A percentile compares a stretch with the other conserved stretches of the same genome.
phyloP scores from a whole-genome alignment of 1,284 basidiomycete genomes.

The Volvariella surrecta region DNA sequence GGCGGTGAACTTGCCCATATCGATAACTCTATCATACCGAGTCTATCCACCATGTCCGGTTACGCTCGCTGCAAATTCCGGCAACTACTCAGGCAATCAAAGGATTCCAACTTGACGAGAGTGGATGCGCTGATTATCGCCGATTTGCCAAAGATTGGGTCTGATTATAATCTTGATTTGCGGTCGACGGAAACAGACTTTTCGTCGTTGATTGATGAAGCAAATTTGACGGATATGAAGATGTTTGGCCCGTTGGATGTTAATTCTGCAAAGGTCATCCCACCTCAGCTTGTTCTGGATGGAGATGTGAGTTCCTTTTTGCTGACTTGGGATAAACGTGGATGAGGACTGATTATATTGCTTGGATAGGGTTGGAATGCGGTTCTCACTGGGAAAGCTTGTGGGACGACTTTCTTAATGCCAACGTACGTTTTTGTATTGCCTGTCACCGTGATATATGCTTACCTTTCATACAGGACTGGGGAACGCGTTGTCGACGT shows the following conservation, averaged over 20 bases:
- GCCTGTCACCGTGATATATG: background rate
- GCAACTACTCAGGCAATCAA: conserved; percentile 7
- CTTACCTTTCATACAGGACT: background rate
- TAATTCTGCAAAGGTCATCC: conserved; percentile 15
- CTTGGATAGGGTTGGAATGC: conserved; percentile 15
- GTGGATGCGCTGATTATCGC: conserved; percentile 4
- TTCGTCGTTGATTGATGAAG: conserved; percentile 10
- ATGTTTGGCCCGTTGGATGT: conserved; percentile 17
- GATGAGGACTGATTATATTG: background rate
- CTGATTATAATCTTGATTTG: conserved; percentile 2
- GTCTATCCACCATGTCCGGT: too few species aligned
- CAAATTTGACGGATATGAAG: conserved; percentile 16
- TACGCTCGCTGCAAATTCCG: conserved; percentile 1
- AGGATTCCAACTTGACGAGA: background rate
- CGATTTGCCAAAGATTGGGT: background rate
- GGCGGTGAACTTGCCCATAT: too few species aligned
- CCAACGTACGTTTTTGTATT: conserved; percentile 13
- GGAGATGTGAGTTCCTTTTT: conserved; percentile 10
- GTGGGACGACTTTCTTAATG: conserved; percentile 18
- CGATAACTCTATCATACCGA: too few species aligned
- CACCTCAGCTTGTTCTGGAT: conserved; percentile 19
- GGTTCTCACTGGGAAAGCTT: conserved; percentile 20
- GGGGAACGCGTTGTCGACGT: background rate
- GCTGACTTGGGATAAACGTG: background rate
- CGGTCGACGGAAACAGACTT: conserved; percentile 13